Base-by-base conservation (phyloP, 2,329 filamentous ascomycete genomes). In the Trichoderma atroviride region DNA sequence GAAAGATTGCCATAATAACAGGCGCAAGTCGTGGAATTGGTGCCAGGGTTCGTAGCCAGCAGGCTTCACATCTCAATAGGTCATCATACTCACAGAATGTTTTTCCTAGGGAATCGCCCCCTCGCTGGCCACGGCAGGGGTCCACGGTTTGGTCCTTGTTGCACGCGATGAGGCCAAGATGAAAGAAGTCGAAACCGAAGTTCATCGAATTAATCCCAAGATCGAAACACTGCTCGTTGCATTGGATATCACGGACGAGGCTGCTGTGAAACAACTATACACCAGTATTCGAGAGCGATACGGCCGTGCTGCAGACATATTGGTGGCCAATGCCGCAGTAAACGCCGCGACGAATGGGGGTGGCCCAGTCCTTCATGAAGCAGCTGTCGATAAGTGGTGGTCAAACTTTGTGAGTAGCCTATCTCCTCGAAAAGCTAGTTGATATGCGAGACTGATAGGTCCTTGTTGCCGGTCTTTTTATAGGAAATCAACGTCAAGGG, bases 91-190 rank as follows among this genome's bases (percentile, higher is more conserved):
- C 22, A 63, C n/a, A 40, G 4, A 16, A 13, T 40, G 16, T 11
- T 19, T 16, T 35, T 9, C n/a, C 14, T 50, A 55, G 61, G 61
- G 61, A 16, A 63, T 63, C 11, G 47, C 55, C 0, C 61, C 61
- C 5, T 55, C 61, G 3, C 33, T 55, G 16, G 61, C 61, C 14
- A 63, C 29, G 9, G 61, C 61, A 9, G 61, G 47, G 2, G 31
- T 22, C 0, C 47, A 55, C 9, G 61, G 61, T 22, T 19, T 63
- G 19, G 61, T 63, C 33, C 61, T 63, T 14, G 47, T 63, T 63
- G 61, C 61, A 7, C 61, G 47, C 10, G 61, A 63, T 29, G 61
- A 55, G 47, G 50, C 61, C 13, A 63, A 63, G 61, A 33, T 63
- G 47, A 29, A 63, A 29, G 47, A 63, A 9, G 47, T 16, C 5